Conservation (phyloP, 129 eudicot genomes). For the Mikania micrantha region DNA sequence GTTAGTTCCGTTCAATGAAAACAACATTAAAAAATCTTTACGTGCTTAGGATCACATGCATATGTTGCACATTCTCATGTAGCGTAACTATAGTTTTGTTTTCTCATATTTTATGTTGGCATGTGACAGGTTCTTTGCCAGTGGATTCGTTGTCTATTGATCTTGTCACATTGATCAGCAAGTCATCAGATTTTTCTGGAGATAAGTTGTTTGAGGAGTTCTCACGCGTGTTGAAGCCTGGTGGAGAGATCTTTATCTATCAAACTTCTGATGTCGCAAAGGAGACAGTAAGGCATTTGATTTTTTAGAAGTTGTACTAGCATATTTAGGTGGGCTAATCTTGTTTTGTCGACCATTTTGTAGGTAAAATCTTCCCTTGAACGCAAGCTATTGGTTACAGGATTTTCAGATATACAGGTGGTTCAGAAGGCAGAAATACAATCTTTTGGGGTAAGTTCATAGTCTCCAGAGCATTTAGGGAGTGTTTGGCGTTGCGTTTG, state of each 20-base stretch:
- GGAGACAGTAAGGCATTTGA: conserved; percentile 31
- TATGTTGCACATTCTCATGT: neutral
- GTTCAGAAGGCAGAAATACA: conserved; percentile 24
- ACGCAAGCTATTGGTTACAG: conserved; percentile 54
- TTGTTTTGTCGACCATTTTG: conserved; percentile 9
- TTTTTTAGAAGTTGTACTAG: neutral
- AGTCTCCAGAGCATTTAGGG: neutral
- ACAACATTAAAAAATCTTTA: neutral
- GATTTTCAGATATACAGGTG: conserved; percentile 55
- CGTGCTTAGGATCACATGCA: neutral
- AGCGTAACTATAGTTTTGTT: neutral
- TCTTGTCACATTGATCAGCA: conserved; percentile 31
- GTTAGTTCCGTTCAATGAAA: neutral
- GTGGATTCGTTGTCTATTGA: conserved; percentile 55
- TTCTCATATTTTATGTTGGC: neutral
- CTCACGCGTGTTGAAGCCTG: conserved; percentile 63
- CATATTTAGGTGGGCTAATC: neutral
- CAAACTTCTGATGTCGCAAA: conserved; percentile 21
- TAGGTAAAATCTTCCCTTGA: conserved; percentile 53
- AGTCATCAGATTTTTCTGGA: conserved; percentile 48
- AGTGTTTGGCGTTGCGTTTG: neutral
- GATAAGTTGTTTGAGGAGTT: conserved; percentile 44
- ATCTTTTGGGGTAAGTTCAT: conserved; percentile 40
- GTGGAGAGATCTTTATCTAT: conserved; percentile 52
- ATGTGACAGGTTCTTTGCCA: conserved; percentile 44